phyloP scores from a whole-genome alignment of 2,329 filamentous ascomycete genomes.

The Truncatella angustata region DNA sequence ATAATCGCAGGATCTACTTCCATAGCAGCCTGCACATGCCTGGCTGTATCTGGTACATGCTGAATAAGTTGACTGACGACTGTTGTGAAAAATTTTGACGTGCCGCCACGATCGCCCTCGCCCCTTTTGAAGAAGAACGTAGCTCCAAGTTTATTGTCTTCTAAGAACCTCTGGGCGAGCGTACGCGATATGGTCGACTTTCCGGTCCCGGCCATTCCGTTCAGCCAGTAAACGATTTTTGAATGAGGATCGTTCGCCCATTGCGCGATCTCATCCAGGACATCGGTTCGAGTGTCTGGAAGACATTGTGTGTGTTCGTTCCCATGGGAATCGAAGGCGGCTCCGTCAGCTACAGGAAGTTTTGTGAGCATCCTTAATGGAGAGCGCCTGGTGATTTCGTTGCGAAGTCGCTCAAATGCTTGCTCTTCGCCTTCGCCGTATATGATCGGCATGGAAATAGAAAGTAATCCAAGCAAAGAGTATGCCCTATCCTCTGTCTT shows the following conservation, averaged over 20 bases:
- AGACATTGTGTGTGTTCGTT: slow-evolving; percentile 32
- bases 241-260: neutral
- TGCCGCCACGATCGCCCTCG: slow-evolving; percentile 33
- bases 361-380: neutral
- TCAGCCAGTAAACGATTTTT: slow-evolving; percentile 25
- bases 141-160: slow-evolving; percentile 14
- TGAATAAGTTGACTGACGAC: slow-evolving; percentile 31
- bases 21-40: slow-evolving; percentile 26
- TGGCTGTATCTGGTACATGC: slow-evolving; percentile 24
- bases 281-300: slow-evolving; percentile 27
- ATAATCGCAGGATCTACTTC: slow-evolving; percentile 27
- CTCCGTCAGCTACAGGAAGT: neutral
- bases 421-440: slow-evolving; percentile 19
- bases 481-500: slow-evolving; percentile 19
- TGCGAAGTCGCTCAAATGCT: neutral
- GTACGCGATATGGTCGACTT: slow-evolving; percentile 39
- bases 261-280: slow-evolving; percentile 27
- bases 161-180: slow-evolving; percentile 18
- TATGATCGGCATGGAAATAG: slow-evolving; percentile 17
- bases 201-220: slow-evolving; percentile 37
- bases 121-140: slow-evolving; percentile 45
- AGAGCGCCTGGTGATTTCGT: neutral
- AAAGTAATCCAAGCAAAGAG: slow-evolving; percentile 23
- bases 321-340: slow-evolving; percentile 17
- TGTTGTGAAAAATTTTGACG: slow-evolving; percentile 36